Conservation (phyloP, 1,284 basidiomycete genomes). For the Anthracocystis walkeri region DNA sequence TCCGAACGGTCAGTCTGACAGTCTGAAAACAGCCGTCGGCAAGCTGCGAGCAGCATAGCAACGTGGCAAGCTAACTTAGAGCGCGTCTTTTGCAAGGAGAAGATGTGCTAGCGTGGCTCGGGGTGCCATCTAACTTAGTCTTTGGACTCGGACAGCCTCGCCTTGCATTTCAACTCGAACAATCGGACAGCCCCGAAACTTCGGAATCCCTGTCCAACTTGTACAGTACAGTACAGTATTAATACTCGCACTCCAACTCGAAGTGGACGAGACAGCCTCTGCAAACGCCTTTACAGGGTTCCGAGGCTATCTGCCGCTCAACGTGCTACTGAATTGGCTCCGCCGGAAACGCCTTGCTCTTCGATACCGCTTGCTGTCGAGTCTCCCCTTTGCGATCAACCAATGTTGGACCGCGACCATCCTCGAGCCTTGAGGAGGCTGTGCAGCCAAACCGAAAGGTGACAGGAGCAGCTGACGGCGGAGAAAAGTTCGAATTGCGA, state of each 20-base stretch:
- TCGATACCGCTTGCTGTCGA: too few relatives aligned
- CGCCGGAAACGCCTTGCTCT: too few relatives aligned
- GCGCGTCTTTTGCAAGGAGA: not conserved
- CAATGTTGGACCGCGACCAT: too few relatives aligned
- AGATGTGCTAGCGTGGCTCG: not conserved
- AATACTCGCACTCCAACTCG: not conserved
- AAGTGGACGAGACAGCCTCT: too few relatives aligned
- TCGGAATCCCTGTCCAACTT: not conserved
- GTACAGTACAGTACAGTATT: too few relatives aligned
- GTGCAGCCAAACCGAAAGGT: not conserved
- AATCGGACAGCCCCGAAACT: not conserved
- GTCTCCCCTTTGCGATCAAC: too few relatives aligned
- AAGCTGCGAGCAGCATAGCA: not conserved
- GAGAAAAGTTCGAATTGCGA: not conserved
- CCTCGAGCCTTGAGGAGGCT: too few relatives aligned
- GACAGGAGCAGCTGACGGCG: not conserved
- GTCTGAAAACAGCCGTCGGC: not conserved
- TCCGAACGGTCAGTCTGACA: too few relatives aligned
- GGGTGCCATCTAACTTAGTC: not conserved
- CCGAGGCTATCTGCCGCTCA: too few relatives aligned
- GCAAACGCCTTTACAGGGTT: conserved; percentile 1
- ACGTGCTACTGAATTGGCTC: too few relatives aligned
- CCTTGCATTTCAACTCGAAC: not conserved
- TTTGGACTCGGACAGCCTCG: not conserved
- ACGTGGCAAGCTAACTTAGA: not conserved